Evolutionary conservation across 352 stramenopile species (phyloP).

Genomic region (Globisporangium cylindrosporum): DNA sequence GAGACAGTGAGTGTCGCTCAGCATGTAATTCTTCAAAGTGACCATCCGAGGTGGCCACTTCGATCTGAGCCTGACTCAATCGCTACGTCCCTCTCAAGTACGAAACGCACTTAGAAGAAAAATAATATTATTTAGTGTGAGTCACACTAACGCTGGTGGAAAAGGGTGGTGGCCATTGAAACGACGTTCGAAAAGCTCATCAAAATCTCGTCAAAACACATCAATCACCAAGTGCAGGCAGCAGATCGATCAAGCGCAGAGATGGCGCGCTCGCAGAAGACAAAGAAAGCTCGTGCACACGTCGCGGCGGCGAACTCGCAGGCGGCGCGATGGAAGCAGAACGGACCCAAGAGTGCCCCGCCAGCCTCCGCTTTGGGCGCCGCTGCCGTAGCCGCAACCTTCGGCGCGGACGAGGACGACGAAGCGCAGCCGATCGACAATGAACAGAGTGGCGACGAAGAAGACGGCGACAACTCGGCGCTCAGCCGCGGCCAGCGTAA

Average conservation of each 20-base stretch:
- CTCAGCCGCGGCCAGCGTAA: conserved; percentile 84
- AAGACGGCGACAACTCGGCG: conserved; percentile 26
- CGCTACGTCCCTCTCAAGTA: too few relatives aligned
- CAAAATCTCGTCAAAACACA: conserved; percentile 3
- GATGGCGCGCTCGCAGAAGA: conserved; percentile 52
- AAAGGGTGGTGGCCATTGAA: conserved; percentile 16
- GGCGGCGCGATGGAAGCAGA: conserved; percentile 16
- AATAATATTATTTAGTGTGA: not conserved
- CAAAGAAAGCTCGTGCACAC: conserved; percentile 52
- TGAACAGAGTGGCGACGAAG: conserved; percentile 33
- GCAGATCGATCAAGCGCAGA: not conserved
- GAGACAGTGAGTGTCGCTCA: too few relatives aligned
- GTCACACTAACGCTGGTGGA: not conserved
- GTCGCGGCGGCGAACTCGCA: conserved; percentile 46
- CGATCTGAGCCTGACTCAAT: too few relatives aligned
- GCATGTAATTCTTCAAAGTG: too few relatives aligned
- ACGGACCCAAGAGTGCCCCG: not conserved
- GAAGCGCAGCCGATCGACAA: conserved; percentile 29
- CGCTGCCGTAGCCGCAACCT: conserved; percentile 62
- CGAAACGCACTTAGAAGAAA: not conserved
- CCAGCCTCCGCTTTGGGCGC: conserved; percentile 32
- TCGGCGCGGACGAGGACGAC: conserved; percentile 39
- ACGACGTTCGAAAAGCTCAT: conserved; percentile 5
- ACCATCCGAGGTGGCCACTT: too few relatives aligned
- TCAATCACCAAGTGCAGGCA: not conserved